Percentiles rank a stretch among this genome's conserved stretches.
phyloP scores from a whole-genome alignment of 2,329 filamentous ascomycete genomes.

The Fusarium illudens region DNA sequence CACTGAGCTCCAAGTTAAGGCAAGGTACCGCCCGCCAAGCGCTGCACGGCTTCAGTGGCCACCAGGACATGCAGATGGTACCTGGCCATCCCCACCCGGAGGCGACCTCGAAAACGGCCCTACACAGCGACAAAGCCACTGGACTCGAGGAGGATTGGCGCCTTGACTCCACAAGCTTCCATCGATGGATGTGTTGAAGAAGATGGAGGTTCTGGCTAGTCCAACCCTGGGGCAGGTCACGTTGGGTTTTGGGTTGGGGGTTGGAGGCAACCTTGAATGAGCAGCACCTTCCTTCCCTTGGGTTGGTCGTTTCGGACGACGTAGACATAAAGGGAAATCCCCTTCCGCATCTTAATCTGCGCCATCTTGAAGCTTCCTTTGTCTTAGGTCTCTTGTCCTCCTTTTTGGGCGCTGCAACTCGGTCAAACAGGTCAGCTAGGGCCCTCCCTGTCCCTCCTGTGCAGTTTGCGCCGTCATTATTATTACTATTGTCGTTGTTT shows the following conservation, averaged over 20 bases:
- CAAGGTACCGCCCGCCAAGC: conserved; percentile 26
- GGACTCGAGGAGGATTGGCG: conserved; percentile 27
- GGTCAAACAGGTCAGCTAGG: neutral
- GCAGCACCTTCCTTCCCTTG: conserved; percentile 15
- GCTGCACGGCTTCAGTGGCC: conserved; percentile 8
- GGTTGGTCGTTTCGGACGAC: conserved; percentile 23
- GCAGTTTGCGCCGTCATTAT: conserved; percentile 5
- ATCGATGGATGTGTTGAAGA: conserved; percentile 16
- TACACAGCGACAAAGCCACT: conserved; percentile 27
- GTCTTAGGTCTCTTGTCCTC: neutral
- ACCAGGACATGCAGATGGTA: conserved; percentile 24
- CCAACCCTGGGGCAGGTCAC: conserved; percentile 32
- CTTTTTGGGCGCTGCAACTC: neutral
- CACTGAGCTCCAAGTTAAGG: conserved; percentile 20
- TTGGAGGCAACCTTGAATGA: conserved; percentile 31
- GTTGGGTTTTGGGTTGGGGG: conserved; percentile 34
- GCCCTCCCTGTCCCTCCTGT: neutral
- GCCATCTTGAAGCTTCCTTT: conserved; percentile 5
- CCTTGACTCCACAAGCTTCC: conserved; percentile 32
- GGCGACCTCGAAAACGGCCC: conserved; percentile 26
- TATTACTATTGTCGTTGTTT: conserved; percentile 6
- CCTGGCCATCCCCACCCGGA: conserved; percentile 21
- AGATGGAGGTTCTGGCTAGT: neutral
- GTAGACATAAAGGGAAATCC: conserved; percentile 39
- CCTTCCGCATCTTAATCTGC: conserved; percentile 25